A percentile compares a stretch with the other conserved stretches of the same genome.
Evolutionary conservation across 305 asterid species (phyloP).

Genomic region (Fraxinus platypoda): DNA sequence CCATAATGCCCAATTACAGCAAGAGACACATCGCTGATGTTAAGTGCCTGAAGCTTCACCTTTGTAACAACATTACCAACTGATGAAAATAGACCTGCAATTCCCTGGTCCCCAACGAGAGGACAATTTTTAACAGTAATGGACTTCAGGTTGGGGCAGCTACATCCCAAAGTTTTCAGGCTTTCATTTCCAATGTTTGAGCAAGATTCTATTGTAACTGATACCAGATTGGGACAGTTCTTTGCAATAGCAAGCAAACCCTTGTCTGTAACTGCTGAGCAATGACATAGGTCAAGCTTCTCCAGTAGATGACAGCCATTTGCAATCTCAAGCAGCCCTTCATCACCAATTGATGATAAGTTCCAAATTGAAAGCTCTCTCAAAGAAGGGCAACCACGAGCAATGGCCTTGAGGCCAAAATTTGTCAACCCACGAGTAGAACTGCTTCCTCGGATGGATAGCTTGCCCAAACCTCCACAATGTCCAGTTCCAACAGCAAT

Average conservation of each 20-base stretch:
- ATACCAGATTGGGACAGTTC: conserved; percentile 64
- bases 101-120: conserved; percentile 69
- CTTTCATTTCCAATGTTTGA: conserved; percentile 63
- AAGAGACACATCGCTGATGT: conserved; percentile 68
- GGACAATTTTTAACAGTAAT: conserved; percentile 67
- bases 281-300: conserved; percentile 76
- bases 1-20: conserved; percentile 94
- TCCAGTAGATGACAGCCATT: conserved; percentile 62
- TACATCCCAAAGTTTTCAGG: conserved; percentile 60
- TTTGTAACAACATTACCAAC: conserved; percentile 60
- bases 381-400: conserved; percentile 82
- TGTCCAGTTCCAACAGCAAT: conserved; percentile 72
- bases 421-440: conserved; percentile 58
- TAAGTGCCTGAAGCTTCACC: conserved; percentile 58
- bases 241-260: conserved; percentile 59
- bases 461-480: conserved; percentile 90
- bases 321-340: conserved; percentile 76
- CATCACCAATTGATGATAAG: conserved; percentile 60
- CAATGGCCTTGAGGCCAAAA: conserved; percentile 73
- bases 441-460: conserved; percentile 70
- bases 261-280: conserved; percentile 71
- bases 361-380: conserved; percentile 75
- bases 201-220: conserved; percentile 78
- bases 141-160: conserved; percentile 59
- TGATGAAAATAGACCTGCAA: conserved; percentile 61